Conservation (phyloP, 2,329 filamentous ascomycete species). For the Grosmannia penicillata region DNA sequence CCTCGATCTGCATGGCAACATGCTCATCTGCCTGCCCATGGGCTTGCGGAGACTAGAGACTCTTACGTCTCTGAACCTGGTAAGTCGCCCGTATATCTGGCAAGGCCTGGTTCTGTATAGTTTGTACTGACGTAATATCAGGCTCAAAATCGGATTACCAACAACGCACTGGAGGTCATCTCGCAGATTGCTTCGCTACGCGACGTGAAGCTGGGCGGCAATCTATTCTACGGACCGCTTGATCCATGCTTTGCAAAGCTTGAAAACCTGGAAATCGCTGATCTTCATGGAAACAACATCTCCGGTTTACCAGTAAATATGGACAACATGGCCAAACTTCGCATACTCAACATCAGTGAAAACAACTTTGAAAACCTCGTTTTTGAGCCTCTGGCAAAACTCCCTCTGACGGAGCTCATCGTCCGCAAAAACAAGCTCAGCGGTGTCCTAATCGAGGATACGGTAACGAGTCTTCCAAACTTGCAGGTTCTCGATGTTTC, state of each 20-base stretch:
- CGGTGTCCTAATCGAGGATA: constrained; percentile 54
- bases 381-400: constrained; percentile 48
- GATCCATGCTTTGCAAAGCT: constrained; percentile 49
- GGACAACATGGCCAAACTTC: constrained; percentile 51
- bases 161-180: constrained; percentile 57
- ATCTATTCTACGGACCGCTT: constrained; percentile 55
- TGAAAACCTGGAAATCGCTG: constrained; percentile 59
- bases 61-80: constrained; percentile 70
- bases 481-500: constrained; percentile 68
- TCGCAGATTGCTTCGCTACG: constrained; percentile 56
- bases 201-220: constrained; percentile 71
- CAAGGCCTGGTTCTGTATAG: too few species aligned
- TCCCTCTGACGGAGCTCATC: constrained; percentile 60
- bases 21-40: constrained; percentile 54
- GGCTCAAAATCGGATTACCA: constrained; percentile 70
- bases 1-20: constrained; percentile 77
- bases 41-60: constrained; percentile 60
- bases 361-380: constrained; percentile 63
- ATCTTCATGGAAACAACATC: constrained; percentile 69
- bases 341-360: constrained; percentile 63
- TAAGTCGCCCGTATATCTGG: too few species aligned
- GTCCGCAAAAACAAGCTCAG: constrained; percentile 66
- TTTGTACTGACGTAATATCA: too few species aligned
- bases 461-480: constrained; percentile 40
- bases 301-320: constrained; percentile 54